Evolutionary conservation across 306 rosid species (phyloP), one percentile per base, ranked within the genome.

Genomic region (Pterocarpus macrocarpus): DNA sequence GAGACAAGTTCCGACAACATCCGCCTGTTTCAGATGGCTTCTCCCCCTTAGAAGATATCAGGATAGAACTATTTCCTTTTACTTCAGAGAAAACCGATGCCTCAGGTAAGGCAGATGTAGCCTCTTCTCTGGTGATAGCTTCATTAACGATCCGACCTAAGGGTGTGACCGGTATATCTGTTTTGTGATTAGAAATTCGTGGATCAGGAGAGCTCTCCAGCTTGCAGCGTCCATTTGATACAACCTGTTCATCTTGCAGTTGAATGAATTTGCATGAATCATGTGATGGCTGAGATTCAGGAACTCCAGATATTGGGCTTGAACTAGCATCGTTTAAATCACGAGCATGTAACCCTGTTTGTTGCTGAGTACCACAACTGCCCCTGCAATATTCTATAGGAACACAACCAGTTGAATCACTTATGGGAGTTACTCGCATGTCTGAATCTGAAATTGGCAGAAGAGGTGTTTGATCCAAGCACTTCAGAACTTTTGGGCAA

Each of bases 351-450:
- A 63, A 38, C 50, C 35, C 80, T 68, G 80, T 8, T 73, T 41
- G 73, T 44, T 80, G 82, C 43, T 9, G 66, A 73, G 75, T 14
- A 45, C 62, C 75, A 79, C 79, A 81, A 79, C 64, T 64, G 45
- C 44, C 58, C 28, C 79, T 41, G 38, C 58, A 41, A 43, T 61
- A 59, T 16, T 53, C 66, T 70, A 61, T 5, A 15, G 58, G 66
- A 73, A 44, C 69, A 63, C 49, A 64, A 38, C 71, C 83, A 70
- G 79, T 74, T 71, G 84, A 85, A 80, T 62, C 80, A 77, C 82
- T 78, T 32, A 16, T 0, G 7, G 69, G 71, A 62, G 69, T 69
- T 77, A 49, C 84, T 75, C 22, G 50, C 74, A 30, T 4, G 52
- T 73, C 12, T 53, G 87, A 85, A 69, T 67, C 49, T 61, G 73